These are phyloP conservation scores for Pugionium cornutum DNA, from an alignment of 345 rosid genomes.

Conservation along the genomic window DNA sequence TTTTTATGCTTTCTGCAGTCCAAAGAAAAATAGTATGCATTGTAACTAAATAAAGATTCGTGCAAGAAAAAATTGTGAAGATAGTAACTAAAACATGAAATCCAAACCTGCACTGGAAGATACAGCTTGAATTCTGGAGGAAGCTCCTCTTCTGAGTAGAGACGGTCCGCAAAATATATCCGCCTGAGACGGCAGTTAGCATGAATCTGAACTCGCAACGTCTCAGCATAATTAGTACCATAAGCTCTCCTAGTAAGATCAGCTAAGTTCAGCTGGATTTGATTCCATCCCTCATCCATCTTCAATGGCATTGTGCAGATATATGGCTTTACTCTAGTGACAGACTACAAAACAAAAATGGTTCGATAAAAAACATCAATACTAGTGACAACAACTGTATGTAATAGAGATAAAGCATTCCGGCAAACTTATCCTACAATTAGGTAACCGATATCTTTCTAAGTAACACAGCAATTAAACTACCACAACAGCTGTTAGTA, in stretches of 20 bases:
- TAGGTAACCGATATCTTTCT: background rate
- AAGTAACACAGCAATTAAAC: background rate
- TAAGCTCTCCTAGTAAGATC: constrained; percentile 94
- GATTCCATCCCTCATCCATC: constrained; percentile 98
- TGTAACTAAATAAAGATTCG: background rate
- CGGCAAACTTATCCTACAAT: background rate
- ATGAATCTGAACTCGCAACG: constrained; percentile 92
- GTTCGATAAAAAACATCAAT: constrained; percentile 4
- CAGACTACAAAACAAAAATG: constrained; percentile 48
- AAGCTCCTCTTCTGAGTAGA: constrained; percentile 96
- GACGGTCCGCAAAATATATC: constrained; percentile 88
- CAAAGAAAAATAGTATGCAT: background rate
- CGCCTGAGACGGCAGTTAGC: constrained; percentile 90
- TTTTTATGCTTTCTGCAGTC: constrained; percentile 57
- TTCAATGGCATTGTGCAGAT: constrained; percentile 93
- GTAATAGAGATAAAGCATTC: background rate
- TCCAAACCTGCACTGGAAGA: constrained; percentile 84
- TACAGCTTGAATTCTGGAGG: constrained; percentile 94
- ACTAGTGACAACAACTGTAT: constrained; percentile 8
- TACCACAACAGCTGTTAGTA: background rate
- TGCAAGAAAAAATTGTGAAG: background rate
- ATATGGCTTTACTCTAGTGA: constrained; percentile 92
- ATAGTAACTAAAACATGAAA: background rate
- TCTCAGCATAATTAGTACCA: constrained; percentile 95
- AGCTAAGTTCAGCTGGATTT: constrained; percentile 85